Evolutionary conservation across 768 basidiomycete genomes (phyloP).

Genomic region (Multifurca ochricompacta): DNA sequence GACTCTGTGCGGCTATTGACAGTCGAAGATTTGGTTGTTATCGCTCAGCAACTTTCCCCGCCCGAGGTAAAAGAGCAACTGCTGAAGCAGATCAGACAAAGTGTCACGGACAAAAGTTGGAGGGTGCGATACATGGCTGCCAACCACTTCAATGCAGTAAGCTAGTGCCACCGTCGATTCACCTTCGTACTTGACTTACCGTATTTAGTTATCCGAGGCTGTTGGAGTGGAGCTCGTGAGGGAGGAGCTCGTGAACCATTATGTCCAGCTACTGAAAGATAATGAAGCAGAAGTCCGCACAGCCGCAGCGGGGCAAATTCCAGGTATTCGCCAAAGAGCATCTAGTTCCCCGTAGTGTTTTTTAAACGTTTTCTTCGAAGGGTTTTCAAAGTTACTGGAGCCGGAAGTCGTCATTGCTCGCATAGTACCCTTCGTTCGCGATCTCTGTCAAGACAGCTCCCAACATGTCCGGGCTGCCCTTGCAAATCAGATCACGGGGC

Average conservation of each 20-base stretch:
- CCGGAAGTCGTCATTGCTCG: slow-evolving; percentile 89
- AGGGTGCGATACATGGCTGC: slow-evolving; percentile 98
- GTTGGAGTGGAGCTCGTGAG: slow-evolving; percentile 85
- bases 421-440: slow-evolving; percentile 90
- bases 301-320: slow-evolving; percentile 92
- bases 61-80: slow-evolving; percentile 90
- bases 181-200: slow-evolving; percentile 1
- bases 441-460: slow-evolving; percentile 86
- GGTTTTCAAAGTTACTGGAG: slow-evolving; percentile 90
- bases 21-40: slow-evolving; percentile 90
- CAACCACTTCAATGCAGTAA: slow-evolving; percentile 90
- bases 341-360: slow-evolving; percentile 11
- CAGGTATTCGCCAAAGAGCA: slow-evolving; percentile 47
- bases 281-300: slow-evolving; percentile 98
- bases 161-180: slow-evolving; percentile 15
- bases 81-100: slow-evolving; percentile 78
- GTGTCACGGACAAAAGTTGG: slow-evolving; percentile 96
- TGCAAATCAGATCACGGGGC: slow-evolving; percentile 91
- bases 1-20: slow-evolving; percentile 95
- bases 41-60: slow-evolving; percentile 76
- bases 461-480: slow-evolving; percentile 97
- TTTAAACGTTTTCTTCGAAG: slow-evolving; percentile 34
- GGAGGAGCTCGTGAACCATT: slow-evolving; percentile 90
- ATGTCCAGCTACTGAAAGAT: slow-evolving; percentile 90
- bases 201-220: slow-evolving; percentile 72